These are phyloP conservation scores for Yamadazyma triangularis DNA, from an alignment of 1,139 yeast species.

Conservation along the genomic window DNA sequence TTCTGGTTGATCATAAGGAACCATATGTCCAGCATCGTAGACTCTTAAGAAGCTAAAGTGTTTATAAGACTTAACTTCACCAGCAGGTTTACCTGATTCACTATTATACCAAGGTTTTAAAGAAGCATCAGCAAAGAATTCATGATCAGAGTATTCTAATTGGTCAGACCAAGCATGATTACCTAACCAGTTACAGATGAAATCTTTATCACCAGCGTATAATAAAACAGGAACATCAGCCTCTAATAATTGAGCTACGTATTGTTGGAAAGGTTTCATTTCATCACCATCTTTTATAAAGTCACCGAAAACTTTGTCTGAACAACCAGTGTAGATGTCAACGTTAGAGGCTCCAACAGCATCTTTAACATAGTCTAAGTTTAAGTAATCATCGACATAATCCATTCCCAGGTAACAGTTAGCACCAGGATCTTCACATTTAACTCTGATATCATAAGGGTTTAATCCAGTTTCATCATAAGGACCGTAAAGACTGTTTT, in stretches of 20 bases:
- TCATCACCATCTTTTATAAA: constrained; percentile 84
- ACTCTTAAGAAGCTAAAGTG: constrained; percentile 45
- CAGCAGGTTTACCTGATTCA: constrained; percentile 30
- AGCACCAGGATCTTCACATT: constrained; percentile 68
- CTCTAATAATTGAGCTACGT: constrained; percentile 55
- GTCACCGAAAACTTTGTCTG: constrained; percentile 75
- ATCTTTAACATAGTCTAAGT: constrained; percentile 43
- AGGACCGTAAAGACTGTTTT: constrained; percentile 54
- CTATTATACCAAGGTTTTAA: constrained; percentile 35
- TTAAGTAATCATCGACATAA: constrained; percentile 32
- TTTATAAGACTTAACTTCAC: constrained; percentile 43
- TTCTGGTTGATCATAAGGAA: constrained; percentile 46
- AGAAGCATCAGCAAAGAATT: constrained; percentile 43
- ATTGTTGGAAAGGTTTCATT: constrained; percentile 83
- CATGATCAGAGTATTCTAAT: constrained; percentile 60
- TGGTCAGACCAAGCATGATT: constrained; percentile 74
- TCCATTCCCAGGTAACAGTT: constrained; percentile 54
- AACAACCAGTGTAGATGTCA: constrained; percentile 78
- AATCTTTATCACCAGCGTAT: constrained; percentile 85
- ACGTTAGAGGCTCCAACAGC: constrained; percentile 85
- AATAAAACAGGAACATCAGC: constrained; percentile 63
- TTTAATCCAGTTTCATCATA: constrained; percentile 64
- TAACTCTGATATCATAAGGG: constrained; percentile 86
- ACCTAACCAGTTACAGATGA: constrained; percentile 83
- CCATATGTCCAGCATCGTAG: constrained; percentile 50